phyloP scores from a whole-genome alignment of 2,329 filamentous ascomycete species.

The Fonsecaea pedrosoi region DNA sequence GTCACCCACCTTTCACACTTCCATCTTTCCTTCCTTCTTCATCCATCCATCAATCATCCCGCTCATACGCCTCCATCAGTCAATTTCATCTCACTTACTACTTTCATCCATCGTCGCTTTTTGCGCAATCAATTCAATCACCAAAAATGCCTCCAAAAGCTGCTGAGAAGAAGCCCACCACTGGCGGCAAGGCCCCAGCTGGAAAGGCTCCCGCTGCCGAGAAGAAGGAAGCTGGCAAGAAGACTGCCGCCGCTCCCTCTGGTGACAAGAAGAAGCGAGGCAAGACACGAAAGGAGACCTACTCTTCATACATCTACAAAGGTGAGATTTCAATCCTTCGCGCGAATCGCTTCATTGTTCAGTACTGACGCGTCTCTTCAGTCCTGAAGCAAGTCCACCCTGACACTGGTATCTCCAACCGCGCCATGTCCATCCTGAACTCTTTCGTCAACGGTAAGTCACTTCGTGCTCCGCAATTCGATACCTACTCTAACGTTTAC shows the following conservation, averaged over 20 bases:
- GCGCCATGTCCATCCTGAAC: conserved; percentile 99
- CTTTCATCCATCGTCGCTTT: conserved; percentile 33
- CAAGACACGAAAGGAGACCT: conserved; percentile 99
- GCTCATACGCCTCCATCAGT: conserved; percentile 38
- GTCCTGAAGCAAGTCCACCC: conserved; percentile 99
- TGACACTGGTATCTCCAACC: conserved; percentile 99
- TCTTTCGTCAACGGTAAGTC: conserved; percentile 95
- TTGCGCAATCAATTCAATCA: conserved; percentile 44
- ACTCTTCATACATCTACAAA: conserved; percentile 99
- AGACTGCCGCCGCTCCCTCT: conserved; percentile 81
- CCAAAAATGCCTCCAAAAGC: conserved; percentile 95
- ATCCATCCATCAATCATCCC: conserved; percentile 46
- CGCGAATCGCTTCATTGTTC: conserved; percentile 23
- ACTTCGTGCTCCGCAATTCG: conserved; percentile 22
- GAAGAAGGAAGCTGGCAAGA: conserved; percentile 99
- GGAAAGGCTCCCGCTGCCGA: conserved; percentile 79
- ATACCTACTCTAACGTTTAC: conserved; percentile 17
- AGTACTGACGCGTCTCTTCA: conserved; percentile 57
- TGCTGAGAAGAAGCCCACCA: conserved; percentile 95
- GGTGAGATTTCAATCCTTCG: conserved; percentile 63
- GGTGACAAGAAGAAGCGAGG: conserved; percentile 99
- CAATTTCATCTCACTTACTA: conserved; percentile 39
- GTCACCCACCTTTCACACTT: conserved; percentile 50
- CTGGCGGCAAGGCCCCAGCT: conserved; percentile 88
- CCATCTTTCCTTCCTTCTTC: conserved; percentile 42